Evolutionary conservation across 164 flowering plant genomes (phyloP).

Genomic region (Vitis riparia): DNA sequence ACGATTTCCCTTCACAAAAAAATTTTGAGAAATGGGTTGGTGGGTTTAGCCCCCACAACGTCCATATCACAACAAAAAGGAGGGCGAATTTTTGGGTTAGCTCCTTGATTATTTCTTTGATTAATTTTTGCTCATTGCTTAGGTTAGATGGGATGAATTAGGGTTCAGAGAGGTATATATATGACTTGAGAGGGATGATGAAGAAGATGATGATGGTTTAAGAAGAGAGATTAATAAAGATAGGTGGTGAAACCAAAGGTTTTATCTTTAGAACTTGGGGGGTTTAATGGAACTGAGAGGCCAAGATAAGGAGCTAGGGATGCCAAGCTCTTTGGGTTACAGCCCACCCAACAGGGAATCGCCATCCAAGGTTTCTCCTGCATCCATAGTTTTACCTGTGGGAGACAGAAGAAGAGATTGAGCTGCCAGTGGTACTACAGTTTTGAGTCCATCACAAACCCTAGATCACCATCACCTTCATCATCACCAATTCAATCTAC

Average conservation of each 20-base stretch:
- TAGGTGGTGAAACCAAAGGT: background rate
- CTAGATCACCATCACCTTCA: slow-evolving; percentile 20
- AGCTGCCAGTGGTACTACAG: slow-evolving; percentile 9
- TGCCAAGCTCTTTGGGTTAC: slow-evolving; percentile 33
- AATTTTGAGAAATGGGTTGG: slow-evolving; percentile 29
- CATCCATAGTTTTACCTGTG: slow-evolving; percentile 8
- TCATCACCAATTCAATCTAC: slow-evolving; percentile 7
- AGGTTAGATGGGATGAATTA: slow-evolving; percentile 6
- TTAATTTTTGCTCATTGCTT: slow-evolving; percentile 1
- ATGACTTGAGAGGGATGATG: background rate
- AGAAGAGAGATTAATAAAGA: background rate
- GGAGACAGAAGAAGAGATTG: slow-evolving; percentile 19
- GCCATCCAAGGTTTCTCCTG: slow-evolving; percentile 20
- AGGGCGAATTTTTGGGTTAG: slow-evolving; percentile 14
- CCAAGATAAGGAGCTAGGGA: slow-evolving; percentile 28
- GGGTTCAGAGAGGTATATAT: slow-evolving; percentile 5
- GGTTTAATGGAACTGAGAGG: slow-evolving; percentile 39
- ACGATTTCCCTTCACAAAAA: too few species aligned
- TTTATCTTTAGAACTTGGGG: background rate
- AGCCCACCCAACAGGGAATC: slow-evolving; percentile 26
- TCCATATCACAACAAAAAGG: slow-evolving; percentile 16
- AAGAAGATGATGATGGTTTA: slow-evolving; percentile 8
- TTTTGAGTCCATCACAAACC: slow-evolving; percentile 20
- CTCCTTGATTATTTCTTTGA: slow-evolving; percentile 20
- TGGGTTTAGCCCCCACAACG: slow-evolving; percentile 33